These are phyloP conservation scores for Mrakia frigida DNA, from an alignment of 768 basidiomycete species.

Conservation along the genomic window DNA sequence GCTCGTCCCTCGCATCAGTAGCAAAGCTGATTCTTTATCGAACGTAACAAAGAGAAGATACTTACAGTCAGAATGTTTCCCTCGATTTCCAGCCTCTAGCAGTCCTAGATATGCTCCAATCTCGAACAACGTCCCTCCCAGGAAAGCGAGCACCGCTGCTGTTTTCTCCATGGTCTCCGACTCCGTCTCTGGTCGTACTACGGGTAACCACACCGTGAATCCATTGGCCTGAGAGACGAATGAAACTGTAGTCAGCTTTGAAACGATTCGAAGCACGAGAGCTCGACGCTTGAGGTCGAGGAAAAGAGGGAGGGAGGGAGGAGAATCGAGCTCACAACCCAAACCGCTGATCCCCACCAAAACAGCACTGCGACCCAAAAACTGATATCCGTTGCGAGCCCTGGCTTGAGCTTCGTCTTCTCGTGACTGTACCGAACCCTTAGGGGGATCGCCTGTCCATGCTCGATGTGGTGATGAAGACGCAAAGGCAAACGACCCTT, in stretches of 20 bases:
- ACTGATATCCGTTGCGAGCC: slow-evolving; percentile 12
- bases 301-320: neutral
- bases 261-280: neutral
- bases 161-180: slow-evolving; percentile 32
- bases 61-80: slow-evolving; percentile 16
- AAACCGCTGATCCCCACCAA: slow-evolving; percentile 21
- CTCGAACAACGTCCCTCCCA: slow-evolving; percentile 60
- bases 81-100: slow-evolving; percentile 49
- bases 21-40: no score
- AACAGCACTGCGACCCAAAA: slow-evolving; percentile 28
- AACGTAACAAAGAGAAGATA: neutral
- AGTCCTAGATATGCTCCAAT: slow-evolving; percentile 54
- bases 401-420: neutral
- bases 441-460: neutral
- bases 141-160: slow-evolving; percentile 53
- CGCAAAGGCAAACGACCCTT: slow-evolving; percentile 23
- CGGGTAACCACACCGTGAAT: slow-evolving; percentile 21
- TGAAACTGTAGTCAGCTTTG: neutral
- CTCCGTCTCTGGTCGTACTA: slow-evolving; percentile 7
- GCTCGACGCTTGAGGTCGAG: neutral
- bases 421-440: slow-evolving; percentile 2
- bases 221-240: neutral
- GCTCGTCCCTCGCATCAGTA: no score
- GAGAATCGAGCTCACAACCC: slow-evolving; percentile 16
- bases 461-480: neutral